These are phyloP conservation scores for Plasmodium vivax DNA, from an alignment of 169 alveolate species.

Conservation along the genomic window DNA sequence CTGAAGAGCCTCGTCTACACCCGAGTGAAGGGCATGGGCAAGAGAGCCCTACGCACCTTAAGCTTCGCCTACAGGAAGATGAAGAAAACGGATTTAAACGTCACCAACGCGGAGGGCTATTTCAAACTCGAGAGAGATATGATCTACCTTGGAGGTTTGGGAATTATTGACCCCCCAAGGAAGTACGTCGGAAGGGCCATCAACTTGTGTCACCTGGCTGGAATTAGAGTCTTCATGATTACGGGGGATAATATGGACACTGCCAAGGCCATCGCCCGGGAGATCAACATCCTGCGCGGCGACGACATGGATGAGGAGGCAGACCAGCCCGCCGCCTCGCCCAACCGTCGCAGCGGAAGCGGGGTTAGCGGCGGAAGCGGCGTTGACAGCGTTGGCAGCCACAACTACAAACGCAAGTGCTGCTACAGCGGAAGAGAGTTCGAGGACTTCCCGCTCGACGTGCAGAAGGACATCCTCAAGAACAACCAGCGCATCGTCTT, in stretches of 20 bases:
- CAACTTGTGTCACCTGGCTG: slow-evolving; percentile 95
- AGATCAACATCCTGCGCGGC: slow-evolving; percentile 91
- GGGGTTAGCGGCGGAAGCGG: neutral
- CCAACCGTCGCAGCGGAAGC: neutral
- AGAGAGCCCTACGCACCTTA: slow-evolving; percentile 89
- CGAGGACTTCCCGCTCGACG: slow-evolving; percentile 88
- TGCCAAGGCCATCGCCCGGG: slow-evolving; percentile 98
- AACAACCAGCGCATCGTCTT: slow-evolving; percentile 94
- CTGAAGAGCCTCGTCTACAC: slow-evolving; percentile 84
- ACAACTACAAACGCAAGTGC: slow-evolving; percentile 25
- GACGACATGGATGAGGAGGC: neutral
- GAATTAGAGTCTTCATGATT: slow-evolving; percentile 98
- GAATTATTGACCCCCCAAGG: slow-evolving; percentile 98
- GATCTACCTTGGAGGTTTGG: slow-evolving; percentile 95
- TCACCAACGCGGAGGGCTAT: slow-evolving; percentile 78
- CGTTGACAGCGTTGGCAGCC: too few species aligned
- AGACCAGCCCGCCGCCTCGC: neutral
- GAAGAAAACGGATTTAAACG: slow-evolving; percentile 76
- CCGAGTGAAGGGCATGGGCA: slow-evolving; percentile 91
- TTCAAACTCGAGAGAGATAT: slow-evolving; percentile 91
- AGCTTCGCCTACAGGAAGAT: slow-evolving; percentile 86
- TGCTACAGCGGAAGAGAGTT: slow-evolving; percentile 96
- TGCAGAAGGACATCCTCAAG: slow-evolving; percentile 85
- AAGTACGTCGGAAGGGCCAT: slow-evolving; percentile 95
- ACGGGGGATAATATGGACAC: slow-evolving; percentile 99